phyloP scores from a whole-genome alignment of 805 yeast species.

The Metahyphopichia silvanorum region DNA sequence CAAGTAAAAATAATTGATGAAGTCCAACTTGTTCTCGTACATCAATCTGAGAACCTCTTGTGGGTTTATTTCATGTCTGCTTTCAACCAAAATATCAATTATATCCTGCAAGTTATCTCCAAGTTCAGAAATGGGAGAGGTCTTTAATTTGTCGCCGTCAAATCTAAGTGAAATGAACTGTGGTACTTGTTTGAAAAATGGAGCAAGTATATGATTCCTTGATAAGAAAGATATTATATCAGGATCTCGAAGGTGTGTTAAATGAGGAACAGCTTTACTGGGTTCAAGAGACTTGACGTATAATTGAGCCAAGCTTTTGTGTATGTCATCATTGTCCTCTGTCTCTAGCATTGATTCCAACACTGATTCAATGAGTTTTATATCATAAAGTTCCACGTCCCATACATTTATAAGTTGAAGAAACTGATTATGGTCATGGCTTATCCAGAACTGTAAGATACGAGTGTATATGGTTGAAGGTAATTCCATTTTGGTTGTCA shows the following conservation, averaged over 20 bases:
- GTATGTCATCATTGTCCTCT: constrained; percentile 19
- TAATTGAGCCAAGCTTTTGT: constrained; percentile 48
- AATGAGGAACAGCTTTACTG: constrained; percentile 59
- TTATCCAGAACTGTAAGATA: constrained; percentile 51
- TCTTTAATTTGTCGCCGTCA: constrained; percentile 30
- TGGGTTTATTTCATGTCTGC: constrained; percentile 65
- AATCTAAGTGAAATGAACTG: constrained; percentile 45
- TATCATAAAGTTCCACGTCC: constrained; percentile 55
- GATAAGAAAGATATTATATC: constrained; percentile 56
- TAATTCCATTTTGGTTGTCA: constrained; percentile 31
- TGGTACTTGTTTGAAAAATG: constrained; percentile 49
- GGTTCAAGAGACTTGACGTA: constrained; percentile 59
- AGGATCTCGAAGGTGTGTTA: constrained; percentile 54
- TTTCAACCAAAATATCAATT: constrained; percentile 55
- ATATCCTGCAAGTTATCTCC: constrained; percentile 39
- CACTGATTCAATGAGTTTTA: constrained; percentile 36
- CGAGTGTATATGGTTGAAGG: constrained; percentile 22
- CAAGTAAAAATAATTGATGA: constrained; percentile 63
- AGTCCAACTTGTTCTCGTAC: constrained; percentile 36
- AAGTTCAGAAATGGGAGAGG: constrained; percentile 40
- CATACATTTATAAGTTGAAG: constrained; percentile 47
- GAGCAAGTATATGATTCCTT: constrained; percentile 58
- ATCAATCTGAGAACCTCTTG: constrained; percentile 47
- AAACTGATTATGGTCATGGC: constrained; percentile 28
- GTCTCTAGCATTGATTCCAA: constrained; percentile 46